Conservation (phyloP, 1,284 basidiomycete species). For the Trichosporon sp. region DNA sequence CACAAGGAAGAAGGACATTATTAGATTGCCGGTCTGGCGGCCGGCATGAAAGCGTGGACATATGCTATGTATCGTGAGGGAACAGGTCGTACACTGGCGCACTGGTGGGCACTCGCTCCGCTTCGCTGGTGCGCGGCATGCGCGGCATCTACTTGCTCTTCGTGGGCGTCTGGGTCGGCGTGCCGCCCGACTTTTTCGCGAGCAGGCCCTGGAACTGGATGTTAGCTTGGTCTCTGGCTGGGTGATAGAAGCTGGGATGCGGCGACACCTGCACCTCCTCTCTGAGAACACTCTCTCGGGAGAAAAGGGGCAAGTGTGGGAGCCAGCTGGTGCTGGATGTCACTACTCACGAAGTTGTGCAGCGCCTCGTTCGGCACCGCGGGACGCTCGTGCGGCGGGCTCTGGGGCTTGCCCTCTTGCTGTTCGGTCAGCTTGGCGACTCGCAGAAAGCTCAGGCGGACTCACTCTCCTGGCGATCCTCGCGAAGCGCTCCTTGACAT, state of each 20-base stretch:
- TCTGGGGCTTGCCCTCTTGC: slow-evolving; percentile 32
- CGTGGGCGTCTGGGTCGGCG: slow-evolving; percentile 22
- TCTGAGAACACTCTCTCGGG: too few relatives aligned
- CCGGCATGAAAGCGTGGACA: too few relatives aligned
- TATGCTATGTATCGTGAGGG: not conserved
- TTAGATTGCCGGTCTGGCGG: not conserved
- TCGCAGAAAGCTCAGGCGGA: too few relatives aligned
- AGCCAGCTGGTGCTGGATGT: slow-evolving; percentile 41
- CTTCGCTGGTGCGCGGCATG: too few relatives aligned
- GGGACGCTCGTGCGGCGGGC: slow-evolving; percentile 16
- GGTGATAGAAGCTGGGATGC: too few relatives aligned
- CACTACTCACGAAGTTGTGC: slow-evolving; percentile 46
- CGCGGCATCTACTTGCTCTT: slow-evolving; percentile 12
- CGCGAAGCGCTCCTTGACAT: slow-evolving; percentile 43
- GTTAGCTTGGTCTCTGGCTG: too few relatives aligned
- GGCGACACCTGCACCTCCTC: too few relatives aligned
- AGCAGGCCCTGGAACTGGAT: slow-evolving; percentile 45
- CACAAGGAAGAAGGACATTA: not conserved
- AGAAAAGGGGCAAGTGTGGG: too few relatives aligned
- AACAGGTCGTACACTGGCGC: not conserved
- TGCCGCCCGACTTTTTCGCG: slow-evolving; percentile 23
- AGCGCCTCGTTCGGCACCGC: slow-evolving; percentile 45
- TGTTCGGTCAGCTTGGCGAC: slow-evolving; percentile 9
- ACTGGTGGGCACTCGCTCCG: too few relatives aligned
- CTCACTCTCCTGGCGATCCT: slow-evolving; percentile 35